These are phyloP conservation scores for Polyporus arcularius DNA, from an alignment of 768 basidiomycete genomes.

Conservation along the genomic window DNA sequence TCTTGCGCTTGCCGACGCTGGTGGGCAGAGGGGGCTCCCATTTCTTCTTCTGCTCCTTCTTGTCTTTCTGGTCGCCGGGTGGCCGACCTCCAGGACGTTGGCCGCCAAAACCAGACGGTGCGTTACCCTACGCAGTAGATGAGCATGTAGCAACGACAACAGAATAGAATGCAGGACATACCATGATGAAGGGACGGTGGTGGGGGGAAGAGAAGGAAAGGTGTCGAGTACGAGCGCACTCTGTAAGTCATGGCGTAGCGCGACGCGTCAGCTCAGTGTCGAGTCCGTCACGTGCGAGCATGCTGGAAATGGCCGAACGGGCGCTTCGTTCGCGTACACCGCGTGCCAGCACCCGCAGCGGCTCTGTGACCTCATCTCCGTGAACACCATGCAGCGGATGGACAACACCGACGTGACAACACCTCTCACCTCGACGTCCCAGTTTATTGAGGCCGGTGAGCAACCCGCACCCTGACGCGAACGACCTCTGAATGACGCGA, in stretches of 20 bases:
- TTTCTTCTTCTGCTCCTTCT: slow-evolving; percentile 78
- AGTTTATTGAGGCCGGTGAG: slow-evolving; percentile 79
- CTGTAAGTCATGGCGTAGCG: slow-evolving; percentile 13
- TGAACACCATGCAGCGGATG: slow-evolving; percentile 19
- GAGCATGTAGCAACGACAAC: neutral
- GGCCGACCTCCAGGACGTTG: slow-evolving; percentile 27
- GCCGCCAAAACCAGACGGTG: slow-evolving; percentile 60
- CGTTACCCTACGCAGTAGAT: slow-evolving; percentile 58
- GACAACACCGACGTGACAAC: slow-evolving; percentile 26
- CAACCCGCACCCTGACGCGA: neutral
- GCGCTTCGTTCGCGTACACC: slow-evolving; percentile 12
- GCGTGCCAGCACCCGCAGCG: neutral
- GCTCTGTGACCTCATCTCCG: neutral
- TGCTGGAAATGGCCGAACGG: slow-evolving; percentile 7
- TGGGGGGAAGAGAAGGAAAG: neutral
- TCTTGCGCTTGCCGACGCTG: slow-evolving; percentile 95
- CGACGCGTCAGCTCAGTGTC: slow-evolving; percentile 35
- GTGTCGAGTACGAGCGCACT: neutral
- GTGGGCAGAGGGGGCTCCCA: slow-evolving; percentile 99
- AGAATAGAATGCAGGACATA: neutral
- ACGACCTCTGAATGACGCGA: neutral
- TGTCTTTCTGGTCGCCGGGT: slow-evolving; percentile 47
- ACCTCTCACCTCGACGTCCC: slow-evolving; percentile 56
- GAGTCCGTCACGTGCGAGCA: slow-evolving; percentile 12
- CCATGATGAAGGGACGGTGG: slow-evolving; percentile 13